Conservation (phyloP, 352 stramenopile genomes). For the Phytophthora megakarya region DNA sequence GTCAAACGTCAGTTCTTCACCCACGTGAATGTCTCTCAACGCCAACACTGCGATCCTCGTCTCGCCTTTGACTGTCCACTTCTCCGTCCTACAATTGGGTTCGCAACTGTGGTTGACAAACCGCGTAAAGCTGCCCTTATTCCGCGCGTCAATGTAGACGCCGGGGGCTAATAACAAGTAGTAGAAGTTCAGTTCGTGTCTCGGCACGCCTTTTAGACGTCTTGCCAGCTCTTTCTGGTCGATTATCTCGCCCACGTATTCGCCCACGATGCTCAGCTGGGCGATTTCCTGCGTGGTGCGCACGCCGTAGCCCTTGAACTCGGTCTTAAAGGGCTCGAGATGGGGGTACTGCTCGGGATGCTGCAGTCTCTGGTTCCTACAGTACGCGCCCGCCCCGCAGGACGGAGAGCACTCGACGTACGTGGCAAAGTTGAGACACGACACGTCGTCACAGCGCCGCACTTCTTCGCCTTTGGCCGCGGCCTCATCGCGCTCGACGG, state of each 20-base stretch:
- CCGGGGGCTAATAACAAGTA: slow-evolving; percentile 81
- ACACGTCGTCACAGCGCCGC: slow-evolving; percentile 79
- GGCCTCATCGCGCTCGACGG: slow-evolving; percentile 41
- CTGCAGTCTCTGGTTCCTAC: slow-evolving; percentile 80
- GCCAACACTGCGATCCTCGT: slow-evolving; percentile 95
- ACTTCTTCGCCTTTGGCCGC: slow-evolving; percentile 6
- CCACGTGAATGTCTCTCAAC: slow-evolving; percentile 82
- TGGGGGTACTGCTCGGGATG: slow-evolving; percentile 63
- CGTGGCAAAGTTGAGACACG: slow-evolving; percentile 88
- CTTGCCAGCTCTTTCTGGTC: slow-evolving; percentile 80
- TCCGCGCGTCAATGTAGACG: slow-evolving; percentile 89
- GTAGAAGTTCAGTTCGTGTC: slow-evolving; percentile 89
- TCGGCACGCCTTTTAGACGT: slow-evolving; percentile 60
- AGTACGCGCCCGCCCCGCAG: slow-evolving; percentile 57
- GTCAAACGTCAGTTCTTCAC: slow-evolving; percentile 96
- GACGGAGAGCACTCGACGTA: slow-evolving; percentile 76
- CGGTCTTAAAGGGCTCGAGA: slow-evolving; percentile 79
- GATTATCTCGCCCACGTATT: slow-evolving; percentile 94
- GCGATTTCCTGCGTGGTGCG: slow-evolving; percentile 65
- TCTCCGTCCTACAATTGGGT: slow-evolving; percentile 96
- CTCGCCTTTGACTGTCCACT: slow-evolving; percentile 92
- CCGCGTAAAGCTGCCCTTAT: slow-evolving; percentile 92
- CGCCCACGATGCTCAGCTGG: slow-evolving; percentile 75
- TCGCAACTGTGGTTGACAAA: slow-evolving; percentile 98
- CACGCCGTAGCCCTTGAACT: slow-evolving; percentile 88